Evolutionary conservation across 2,329 filamentous ascomycete genomes (phyloP), one percentile per base, ranked within the genome.

Genomic region (Delphinella strobiligena): DNA sequence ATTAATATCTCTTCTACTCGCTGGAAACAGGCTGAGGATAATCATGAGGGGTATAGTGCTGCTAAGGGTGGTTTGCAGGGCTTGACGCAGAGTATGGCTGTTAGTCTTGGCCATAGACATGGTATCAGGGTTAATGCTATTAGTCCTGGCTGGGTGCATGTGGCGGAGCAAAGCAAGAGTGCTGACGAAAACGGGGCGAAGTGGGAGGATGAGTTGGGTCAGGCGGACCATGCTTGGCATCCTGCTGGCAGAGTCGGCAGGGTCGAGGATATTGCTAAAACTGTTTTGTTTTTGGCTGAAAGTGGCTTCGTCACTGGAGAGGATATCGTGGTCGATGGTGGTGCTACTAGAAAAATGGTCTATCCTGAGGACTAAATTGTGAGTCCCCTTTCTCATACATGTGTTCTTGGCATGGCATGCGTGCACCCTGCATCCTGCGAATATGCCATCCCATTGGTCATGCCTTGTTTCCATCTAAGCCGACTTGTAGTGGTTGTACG

Each of bases 91-190:
- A 61, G 61, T 8, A 62, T 71, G 62, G 61, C 65, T 9, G 59
- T 68, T 5, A 66, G 62, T 30, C 51, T 71, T 11, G 62, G 60
- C 1, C 56, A 62, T 36, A 50, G 54, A 3, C 51, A 62, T 33
- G 59, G 61, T 9, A 61, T 72, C 18, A 55, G 66, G 4, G 64
- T 68, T 18, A 72, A 70, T 44, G 61, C 66, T 0, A 64, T 72
- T 12, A 48, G 70, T 24, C 68, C 67, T 0, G 68, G 69, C 0
- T 72, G 69, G 69, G 68, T 73, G 34, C 60, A 71, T 47, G 68
- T 71, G 5, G 54, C 49, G 34, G 56, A 69, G 34, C 63, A 67
- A 51, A 60, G 54, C 31, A 55, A 56, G 45, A 49, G 50, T 30
- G 63, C 54, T 2, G 64, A 71, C 47, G 60, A 63, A 47, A 51